These are phyloP conservation scores for Cudoniella acicularis DNA, from an alignment of 495 filamentous ascomycete species.

Conservation along the genomic window DNA sequence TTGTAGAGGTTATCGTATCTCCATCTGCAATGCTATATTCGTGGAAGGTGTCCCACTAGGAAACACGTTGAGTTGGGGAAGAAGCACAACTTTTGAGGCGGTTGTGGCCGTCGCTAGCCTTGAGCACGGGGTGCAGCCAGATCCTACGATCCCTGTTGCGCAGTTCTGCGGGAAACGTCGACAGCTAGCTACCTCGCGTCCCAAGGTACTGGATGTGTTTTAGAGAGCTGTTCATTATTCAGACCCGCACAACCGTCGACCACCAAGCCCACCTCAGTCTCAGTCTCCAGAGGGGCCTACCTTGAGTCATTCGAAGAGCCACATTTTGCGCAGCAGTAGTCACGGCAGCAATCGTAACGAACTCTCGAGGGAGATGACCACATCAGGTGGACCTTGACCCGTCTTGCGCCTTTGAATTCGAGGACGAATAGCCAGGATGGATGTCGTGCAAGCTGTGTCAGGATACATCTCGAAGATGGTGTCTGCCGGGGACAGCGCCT, in stretches of 20 bases:
- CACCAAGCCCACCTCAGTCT: no score
- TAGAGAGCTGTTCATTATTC: background rate
- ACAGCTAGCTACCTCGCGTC: background rate
- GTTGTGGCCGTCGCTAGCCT: background rate
- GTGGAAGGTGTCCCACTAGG: background rate
- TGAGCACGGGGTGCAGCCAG: background rate
- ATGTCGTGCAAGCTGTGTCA: conserved; percentile 85
- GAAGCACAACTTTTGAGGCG: background rate
- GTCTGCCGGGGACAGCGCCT: conserved; percentile 71
- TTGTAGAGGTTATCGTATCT: conserved; percentile 10
- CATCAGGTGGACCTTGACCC: conserved; percentile 5
- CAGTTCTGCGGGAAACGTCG: no score
- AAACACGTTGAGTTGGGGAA: background rate
- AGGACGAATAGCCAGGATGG: conserved; percentile 59
- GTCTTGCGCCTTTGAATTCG: background rate
- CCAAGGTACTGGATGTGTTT: background rate
- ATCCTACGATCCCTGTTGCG: background rate
- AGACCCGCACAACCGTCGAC: no score
- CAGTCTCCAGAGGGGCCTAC: no score
- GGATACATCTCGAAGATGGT: conserved; percentile 98
- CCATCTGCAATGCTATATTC: conserved; percentile 10
- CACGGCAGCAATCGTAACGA: background rate
- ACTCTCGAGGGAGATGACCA: conserved; percentile 15
- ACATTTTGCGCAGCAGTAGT: background rate
- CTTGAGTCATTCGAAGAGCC: no score